Conservation (phyloP, 2,329 filamentous ascomycete species). For the Coccinonectria pachysandricola region DNA sequence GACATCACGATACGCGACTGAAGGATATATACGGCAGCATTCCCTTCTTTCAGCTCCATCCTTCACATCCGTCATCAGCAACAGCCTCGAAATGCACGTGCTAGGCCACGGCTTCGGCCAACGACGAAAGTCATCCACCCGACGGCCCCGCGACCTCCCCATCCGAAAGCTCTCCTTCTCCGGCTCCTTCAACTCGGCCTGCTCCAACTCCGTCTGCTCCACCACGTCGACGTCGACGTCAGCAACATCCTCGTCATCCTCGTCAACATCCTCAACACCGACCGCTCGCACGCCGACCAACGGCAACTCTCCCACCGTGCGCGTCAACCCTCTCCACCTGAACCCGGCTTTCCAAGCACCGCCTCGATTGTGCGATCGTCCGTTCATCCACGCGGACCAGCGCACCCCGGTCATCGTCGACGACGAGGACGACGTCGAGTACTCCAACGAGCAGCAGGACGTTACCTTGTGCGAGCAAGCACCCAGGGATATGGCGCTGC, state of each 20-base stretch:
- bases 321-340: conserved; percentile 24
- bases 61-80: too few relatives aligned
- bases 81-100: conserved; percentile 24
- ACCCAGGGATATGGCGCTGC: conserved; percentile 21
- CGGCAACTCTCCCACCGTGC: conserved; percentile 15
- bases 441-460: conserved; percentile 13
- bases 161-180: conserved; percentile 33
- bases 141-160: conserved; percentile 26
- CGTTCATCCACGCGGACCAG: conserved; percentile 20
- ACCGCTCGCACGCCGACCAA: conserved; percentile 14
- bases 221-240: too few relatives aligned
- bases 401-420: conserved; percentile 20
- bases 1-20: too few relatives aligned
- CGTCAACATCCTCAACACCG: conserved; percentile 11
- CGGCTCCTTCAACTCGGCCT: conserved; percentile 25
- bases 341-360: conserved; percentile 28
- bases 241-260: conserved; percentile 23
- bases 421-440: conserved; percentile 15
- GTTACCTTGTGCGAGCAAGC: conserved; percentile 17
- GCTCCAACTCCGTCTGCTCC: conserved; percentile 22
- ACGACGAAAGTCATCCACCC: conserved; percentile 24
- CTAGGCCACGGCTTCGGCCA: conserved; percentile 26
- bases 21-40: too few relatives aligned
- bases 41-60: too few relatives aligned
- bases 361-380: conserved; percentile 26